Conservation (phyloP, 352 stramenopile species). For the Pythium apleroticum region DNA sequence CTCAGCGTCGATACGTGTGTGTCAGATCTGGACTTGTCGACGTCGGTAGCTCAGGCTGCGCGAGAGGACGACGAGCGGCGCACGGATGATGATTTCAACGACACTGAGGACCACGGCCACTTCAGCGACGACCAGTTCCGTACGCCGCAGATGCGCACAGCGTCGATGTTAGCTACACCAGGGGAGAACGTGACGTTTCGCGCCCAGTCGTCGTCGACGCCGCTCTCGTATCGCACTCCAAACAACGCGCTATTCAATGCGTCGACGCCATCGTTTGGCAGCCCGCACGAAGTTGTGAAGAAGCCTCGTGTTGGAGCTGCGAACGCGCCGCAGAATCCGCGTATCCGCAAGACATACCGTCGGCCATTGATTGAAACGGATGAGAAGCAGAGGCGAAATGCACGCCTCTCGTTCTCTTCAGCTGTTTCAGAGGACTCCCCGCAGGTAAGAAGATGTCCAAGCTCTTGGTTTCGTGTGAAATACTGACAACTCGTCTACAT, state of each 20-base stretch:
- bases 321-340: slow-evolving; percentile 37
- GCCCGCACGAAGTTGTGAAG: slow-evolving; percentile 44
- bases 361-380: slow-evolving; percentile 58
- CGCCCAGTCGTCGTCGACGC: slow-evolving; percentile 1
- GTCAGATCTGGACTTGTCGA: neutral
- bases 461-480: no score
- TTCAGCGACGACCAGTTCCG: slow-evolving; percentile 19
- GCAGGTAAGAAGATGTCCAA: slow-evolving; percentile 47
- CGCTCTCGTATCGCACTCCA: slow-evolving; percentile 16
- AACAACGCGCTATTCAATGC: slow-evolving; percentile 12
- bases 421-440: slow-evolving; percentile 51
- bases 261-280: slow-evolving; percentile 14
- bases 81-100: neutral
- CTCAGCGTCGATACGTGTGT: neutral
- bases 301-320: slow-evolving; percentile 46
- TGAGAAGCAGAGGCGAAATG: slow-evolving; percentile 46
- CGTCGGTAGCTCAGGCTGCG: slow-evolving; percentile 10
- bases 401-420: slow-evolving; percentile 64
- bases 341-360: slow-evolving; percentile 41
- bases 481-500: no score
- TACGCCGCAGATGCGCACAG: slow-evolving; percentile 16
- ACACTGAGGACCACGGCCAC: neutral
- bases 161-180: slow-evolving; percentile 3
- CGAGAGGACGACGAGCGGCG: slow-evolving; percentile 1
- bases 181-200: slow-evolving; percentile 9